Percentiles rank a stretch among this genome's conserved stretches.
Conservation (phyloP, 23 red algal genomes). For the Gracilaria domingensis region DNA sequence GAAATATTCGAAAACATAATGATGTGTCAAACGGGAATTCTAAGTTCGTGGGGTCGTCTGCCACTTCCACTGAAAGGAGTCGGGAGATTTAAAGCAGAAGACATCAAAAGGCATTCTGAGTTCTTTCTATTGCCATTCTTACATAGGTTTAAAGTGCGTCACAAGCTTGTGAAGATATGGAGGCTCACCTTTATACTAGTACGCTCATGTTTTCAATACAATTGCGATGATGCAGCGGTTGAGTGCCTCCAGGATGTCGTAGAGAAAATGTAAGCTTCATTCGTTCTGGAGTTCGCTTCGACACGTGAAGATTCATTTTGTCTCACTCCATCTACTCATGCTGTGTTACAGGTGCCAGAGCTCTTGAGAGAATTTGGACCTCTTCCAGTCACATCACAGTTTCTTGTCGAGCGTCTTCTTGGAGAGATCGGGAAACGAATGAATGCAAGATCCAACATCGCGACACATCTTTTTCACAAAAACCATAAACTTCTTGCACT, state of each 20-base stretch:
- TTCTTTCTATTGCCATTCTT: neutral
- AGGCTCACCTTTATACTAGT: neutral
- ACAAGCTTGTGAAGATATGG: neutral
- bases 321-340: constrained; percentile 4
- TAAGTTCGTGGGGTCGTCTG: neutral
- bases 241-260: neutral
- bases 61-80: neutral
- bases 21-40: neutral
- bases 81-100: neutral
- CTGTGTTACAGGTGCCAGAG: constrained; percentile 11
- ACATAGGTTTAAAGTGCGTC: neutral
- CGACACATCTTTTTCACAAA: constrained; percentile 9
- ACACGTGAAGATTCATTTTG: neutral
- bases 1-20: neutral
- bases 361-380: neutral
- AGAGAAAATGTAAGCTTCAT: neutral
- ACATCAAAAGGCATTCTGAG: neutral
- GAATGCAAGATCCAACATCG: neutral
- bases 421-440: constrained; percentile 3
- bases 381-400: constrained; percentile 5
- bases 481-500: neutral
- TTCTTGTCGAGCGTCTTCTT: constrained; percentile 12
- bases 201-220: neutral
- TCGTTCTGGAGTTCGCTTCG: neutral
- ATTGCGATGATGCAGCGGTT: neutral